phyloP scores from a whole-genome alignment of 306 rosid species.

The Quercus parvula region DNA sequence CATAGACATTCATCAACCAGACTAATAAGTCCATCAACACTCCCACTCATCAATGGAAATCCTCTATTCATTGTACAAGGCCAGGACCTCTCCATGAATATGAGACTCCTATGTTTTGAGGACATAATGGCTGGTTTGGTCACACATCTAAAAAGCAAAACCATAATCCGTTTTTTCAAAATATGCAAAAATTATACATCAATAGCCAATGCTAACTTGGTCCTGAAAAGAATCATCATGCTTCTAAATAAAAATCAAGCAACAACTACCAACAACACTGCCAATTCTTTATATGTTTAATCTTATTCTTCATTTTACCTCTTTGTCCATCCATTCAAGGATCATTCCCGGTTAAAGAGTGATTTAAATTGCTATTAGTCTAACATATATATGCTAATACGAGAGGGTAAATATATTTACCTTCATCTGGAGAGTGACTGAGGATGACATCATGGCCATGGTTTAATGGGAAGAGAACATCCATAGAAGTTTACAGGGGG shows the following conservation, averaged over 20 bases:
- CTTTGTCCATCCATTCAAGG: neutral
- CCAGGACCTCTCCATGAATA: neutral
- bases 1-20: constrained; percentile 12
- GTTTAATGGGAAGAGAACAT: neutral
- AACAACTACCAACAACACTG: neutral
- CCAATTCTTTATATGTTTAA: neutral
- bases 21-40: constrained; percentile 9
- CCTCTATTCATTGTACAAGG: neutral
- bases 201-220: neutral
- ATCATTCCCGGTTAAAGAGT: neutral
- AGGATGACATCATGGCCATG: neutral
- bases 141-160: neutral
- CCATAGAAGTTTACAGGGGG: neutral
- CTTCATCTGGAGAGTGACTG: constrained; percentile 10
- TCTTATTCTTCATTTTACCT: neutral
- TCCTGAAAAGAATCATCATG: neutral
- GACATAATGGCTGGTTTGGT: neutral
- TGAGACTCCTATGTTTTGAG: neutral
- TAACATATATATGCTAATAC: constrained; percentile 1
- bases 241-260: neutral
- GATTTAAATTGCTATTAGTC: neutral
- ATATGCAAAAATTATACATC: neutral
- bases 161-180: neutral
- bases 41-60: constrained; percentile 3
- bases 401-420: neutral